These are phyloP conservation scores for Boletus reticulatus DNA, from an alignment of 768 basidiomycete species.

Conservation along the genomic window DNA sequence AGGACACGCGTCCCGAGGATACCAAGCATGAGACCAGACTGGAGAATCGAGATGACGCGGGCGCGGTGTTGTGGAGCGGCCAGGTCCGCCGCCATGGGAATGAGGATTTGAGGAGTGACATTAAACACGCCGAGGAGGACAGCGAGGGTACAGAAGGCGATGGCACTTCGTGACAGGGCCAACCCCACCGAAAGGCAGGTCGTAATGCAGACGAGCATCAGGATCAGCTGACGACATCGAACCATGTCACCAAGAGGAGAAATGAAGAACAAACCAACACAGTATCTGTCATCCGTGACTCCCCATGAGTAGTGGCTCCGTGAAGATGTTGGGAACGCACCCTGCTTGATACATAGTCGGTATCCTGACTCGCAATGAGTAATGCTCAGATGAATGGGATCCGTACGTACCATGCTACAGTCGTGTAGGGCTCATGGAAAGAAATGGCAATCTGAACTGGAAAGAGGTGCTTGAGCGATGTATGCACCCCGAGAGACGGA, in stretches of 20 bases:
- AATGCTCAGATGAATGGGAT: neutral
- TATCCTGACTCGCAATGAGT: conserved; percentile 39
- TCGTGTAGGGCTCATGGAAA: conserved; percentile 33
- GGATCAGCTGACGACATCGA: conserved; percentile 40
- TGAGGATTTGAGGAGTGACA: conserved; percentile 38
- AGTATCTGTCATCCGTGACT: neutral
- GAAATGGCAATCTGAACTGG: conserved; percentile 35
- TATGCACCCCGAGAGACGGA: neutral
- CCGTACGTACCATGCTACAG: conserved; percentile 31
- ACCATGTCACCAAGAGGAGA: conserved; percentile 48
- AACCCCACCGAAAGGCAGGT: conserved; percentile 39
- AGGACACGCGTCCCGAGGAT: conserved; percentile 32
- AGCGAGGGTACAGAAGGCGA: conserved; percentile 33
- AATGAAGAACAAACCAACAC: conserved; percentile 41
- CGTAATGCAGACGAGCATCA: conserved; percentile 34
- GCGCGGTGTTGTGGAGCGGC: conserved; percentile 30
- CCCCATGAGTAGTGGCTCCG: neutral
- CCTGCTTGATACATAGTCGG: conserved; percentile 69
- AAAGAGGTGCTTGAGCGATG: neutral
- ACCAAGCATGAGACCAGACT: conserved; percentile 29
- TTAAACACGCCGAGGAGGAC: conserved; percentile 39
- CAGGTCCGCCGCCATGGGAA: conserved; percentile 47
- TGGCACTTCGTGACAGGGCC: conserved; percentile 34
- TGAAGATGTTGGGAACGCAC: conserved; percentile 30
- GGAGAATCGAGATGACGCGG: conserved; percentile 31